Base-by-base conservation (phyloP, 2,329 filamentous ascomycete genomes). In the Gnomoniopsis sp. region DNA sequence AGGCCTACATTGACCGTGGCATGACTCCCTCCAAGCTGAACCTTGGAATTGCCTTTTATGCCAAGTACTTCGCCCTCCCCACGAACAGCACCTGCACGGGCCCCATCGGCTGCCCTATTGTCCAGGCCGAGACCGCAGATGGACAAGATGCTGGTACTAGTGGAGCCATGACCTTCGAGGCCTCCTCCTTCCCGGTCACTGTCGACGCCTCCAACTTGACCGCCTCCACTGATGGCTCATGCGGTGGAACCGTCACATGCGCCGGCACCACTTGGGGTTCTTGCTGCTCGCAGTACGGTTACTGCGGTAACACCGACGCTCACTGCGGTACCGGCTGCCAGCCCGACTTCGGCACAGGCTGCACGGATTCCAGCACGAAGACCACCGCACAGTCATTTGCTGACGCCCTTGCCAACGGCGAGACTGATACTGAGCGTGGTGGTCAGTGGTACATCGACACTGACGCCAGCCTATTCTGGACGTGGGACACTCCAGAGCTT, bases 31-130 rank as follows among this genome's bases (percentile, higher is more conserved):
- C 70, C 8, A 85, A 84, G 69, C 72, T 86, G 52, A 87, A 88
- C 64, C 74, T 88, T 4, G 85, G 86, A 1, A 78, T 89, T 58
- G 85, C 84, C n/a, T 88, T 86, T 68, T 88, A 88, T 69, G 79
- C 83, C 36, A 88, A 88, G 70, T 88, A 78, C 78, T 87, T 85
- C 71, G 74, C 77, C 68, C 83, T 80, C n/a, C 65, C 72, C 43
- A 70, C 72, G 11, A 67, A 75, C 2, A 77, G 73, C 33, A 72
- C 76, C 26, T 73, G 75, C 53, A 64, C 69, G 1, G 61, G 74
- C 17, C 75, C 80, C 1, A 66, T 86, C 14, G 80, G 79, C 2
- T 88, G 86, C 66, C 76, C 78, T 44, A 84, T 83, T 1, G 75
- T 75, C 3, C 59, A 77, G 6, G 78, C 87, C 47, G 86, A 89